Percentiles rank a stretch among this genome's conserved stretches.
Conservation (phyloP, 257 asterid genomes). For the Scutellaria minor region DNA sequence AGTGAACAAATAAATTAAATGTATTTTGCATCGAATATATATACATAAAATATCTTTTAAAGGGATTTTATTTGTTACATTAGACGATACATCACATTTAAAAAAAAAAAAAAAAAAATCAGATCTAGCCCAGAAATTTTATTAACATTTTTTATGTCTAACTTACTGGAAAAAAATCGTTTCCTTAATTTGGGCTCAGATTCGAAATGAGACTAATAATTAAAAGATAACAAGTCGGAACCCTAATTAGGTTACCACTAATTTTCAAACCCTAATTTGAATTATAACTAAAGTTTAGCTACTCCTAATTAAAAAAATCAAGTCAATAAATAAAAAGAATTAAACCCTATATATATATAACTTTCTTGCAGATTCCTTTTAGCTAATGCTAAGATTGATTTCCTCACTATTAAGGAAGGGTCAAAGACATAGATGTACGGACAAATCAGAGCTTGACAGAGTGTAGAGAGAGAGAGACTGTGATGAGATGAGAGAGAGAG, state of each 20-base stretch:
- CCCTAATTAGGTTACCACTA: conserved; percentile 47
- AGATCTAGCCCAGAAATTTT: background rate
- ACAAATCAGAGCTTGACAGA: conserved; percentile 55
- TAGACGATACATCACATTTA: background rate
- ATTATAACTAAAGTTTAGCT: background rate
- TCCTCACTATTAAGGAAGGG: conserved; percentile 20
- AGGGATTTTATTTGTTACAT: background rate
- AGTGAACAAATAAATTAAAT: background rate
- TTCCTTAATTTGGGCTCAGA: background rate
- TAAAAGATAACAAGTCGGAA: background rate
- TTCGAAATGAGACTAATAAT: background rate
- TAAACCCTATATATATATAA: conserved; percentile 20
- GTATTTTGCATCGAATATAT: background rate
- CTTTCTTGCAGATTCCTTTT: conserved; percentile 34
- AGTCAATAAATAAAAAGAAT: background rate
- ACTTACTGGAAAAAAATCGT: background rate
- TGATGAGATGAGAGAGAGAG: conserved; percentile 29
- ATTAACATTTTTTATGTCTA: background rate
- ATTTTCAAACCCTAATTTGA: conserved; percentile 34
- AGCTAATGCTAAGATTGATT: conserved; percentile 7
- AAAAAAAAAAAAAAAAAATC: background rate
- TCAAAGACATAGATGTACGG: conserved; percentile 30
- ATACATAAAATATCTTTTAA: background rate
- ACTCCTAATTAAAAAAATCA: background rate
- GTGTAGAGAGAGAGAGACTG: conserved; percentile 32